Conservation (phyloP, 345 rosid species). For the Raphanus raphanistrum region DNA sequence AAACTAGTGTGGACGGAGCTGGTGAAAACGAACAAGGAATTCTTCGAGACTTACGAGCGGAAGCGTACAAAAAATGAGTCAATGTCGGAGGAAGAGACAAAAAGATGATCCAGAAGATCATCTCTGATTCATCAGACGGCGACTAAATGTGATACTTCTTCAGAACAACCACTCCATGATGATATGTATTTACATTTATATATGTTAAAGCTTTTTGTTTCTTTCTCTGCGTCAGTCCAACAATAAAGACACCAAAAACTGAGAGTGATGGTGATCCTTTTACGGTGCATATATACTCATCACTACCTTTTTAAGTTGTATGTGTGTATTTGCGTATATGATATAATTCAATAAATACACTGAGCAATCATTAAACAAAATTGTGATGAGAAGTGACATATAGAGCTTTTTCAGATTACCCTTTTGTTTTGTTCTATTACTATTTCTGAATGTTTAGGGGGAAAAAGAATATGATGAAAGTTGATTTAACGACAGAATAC, state of each 20-base stretch:
- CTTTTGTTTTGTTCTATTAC: no score
- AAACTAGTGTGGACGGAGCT: slow-evolving; percentile 1
- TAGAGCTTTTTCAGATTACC: not conserved
- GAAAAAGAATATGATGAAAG: not conserved
- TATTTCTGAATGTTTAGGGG: not conserved
- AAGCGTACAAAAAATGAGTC: not conserved
- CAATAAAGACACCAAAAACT: not conserved
- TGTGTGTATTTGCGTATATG: not conserved
- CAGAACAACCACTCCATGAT: not conserved
- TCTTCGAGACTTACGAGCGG: not conserved
- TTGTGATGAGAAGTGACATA: not conserved
- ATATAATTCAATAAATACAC: not conserved
- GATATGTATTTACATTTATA: not conserved
- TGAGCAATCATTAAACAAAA: not conserved
- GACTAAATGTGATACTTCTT: not conserved
- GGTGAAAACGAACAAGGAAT: not conserved
- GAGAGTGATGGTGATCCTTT: not conserved
- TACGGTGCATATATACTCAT: not conserved
- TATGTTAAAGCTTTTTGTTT: not conserved
- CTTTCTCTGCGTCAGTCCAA: not conserved
- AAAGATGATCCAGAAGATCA: not conserved
- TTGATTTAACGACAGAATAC: not conserved
- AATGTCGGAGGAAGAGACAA: not conserved
- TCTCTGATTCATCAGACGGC: not conserved
- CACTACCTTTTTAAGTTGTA: not conserved